These are phyloP conservation scores for Coffea eugenioides DNA, from an alignment of 257 asterid genomes.

Conservation along the genomic window DNA sequence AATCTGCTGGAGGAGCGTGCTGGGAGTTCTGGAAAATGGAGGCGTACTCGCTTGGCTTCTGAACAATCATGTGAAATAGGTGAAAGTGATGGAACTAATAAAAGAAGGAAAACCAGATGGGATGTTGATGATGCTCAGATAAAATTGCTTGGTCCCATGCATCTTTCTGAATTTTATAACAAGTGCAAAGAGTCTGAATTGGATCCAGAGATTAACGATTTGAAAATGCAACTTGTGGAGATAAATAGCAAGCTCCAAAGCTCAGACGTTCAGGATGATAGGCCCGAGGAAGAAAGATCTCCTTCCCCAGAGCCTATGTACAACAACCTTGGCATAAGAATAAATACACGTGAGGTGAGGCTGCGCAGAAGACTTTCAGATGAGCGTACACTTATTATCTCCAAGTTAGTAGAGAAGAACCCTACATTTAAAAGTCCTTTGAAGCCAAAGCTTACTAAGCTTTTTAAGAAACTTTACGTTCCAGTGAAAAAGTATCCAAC, in stretches of 20 bases:
- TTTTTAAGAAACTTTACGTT: constrained; percentile 29
- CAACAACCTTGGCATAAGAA: constrained; percentile 28
- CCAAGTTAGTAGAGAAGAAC: constrained; percentile 18
- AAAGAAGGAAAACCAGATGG: constrained; percentile 36
- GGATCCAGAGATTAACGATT: constrained; percentile 21
- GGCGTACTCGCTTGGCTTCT: constrained; percentile 26
- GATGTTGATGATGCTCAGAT: constrained; percentile 24
- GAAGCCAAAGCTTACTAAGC: constrained; percentile 10
- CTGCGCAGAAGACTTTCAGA: constrained; percentile 19
- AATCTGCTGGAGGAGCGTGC: background rate
- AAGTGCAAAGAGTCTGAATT: constrained; percentile 19
- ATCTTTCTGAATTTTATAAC: constrained; percentile 18
- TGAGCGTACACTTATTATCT: constrained; percentile 14
- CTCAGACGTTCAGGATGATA: constrained; percentile 23
- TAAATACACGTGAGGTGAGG: constrained; percentile 27
- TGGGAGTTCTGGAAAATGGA: constrained; percentile 1
- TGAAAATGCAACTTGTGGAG: constrained; percentile 26
- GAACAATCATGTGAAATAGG: constrained; percentile 14
- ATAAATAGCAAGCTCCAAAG: constrained; percentile 27
- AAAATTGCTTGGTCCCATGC: constrained; percentile 9
- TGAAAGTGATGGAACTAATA: constrained; percentile 11
- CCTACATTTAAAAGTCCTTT: constrained; percentile 22
- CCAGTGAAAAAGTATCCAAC: constrained; percentile 34
- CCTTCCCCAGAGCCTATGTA: constrained; percentile 36
- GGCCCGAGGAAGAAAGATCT: constrained; percentile 31